Conservation (phyloP, 192 early-diverging fungal genomes). For the Backusella tuberculispora region DNA sequence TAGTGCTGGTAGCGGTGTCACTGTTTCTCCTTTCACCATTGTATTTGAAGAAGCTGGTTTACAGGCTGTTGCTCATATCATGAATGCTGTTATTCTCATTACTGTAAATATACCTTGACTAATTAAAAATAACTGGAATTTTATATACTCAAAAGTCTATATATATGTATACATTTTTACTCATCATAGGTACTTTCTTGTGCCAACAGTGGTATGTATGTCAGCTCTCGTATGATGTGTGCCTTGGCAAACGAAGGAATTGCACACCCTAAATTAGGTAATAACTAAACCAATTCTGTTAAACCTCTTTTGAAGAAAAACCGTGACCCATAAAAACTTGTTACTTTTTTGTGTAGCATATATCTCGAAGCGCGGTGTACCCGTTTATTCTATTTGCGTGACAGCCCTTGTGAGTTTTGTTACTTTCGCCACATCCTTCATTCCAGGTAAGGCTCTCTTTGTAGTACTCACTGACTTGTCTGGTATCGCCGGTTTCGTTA, state of each 20-base stretch:
- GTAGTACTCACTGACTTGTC: constrained; percentile 28
- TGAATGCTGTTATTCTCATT: constrained; percentile 73
- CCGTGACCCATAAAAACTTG: background rate
- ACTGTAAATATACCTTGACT: constrained; percentile 44
- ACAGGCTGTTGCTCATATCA: constrained; percentile 60
- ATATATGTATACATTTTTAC: background rate
- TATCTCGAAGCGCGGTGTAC: constrained; percentile 62
- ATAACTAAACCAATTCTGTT: background rate
- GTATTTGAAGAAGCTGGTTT: constrained; percentile 66
- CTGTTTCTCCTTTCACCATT: constrained; percentile 70
- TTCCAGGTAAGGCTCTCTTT: constrained; percentile 40
- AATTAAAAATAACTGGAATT: too few species aligned
- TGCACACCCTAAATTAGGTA: constrained; percentile 70
- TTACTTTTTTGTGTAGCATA: constrained; percentile 23
- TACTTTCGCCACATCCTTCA: constrained; percentile 38
- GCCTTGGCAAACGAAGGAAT: constrained; percentile 78
- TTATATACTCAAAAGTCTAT: background rate
- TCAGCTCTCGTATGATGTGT: constrained; percentile 78
- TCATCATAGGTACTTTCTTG: constrained; percentile 35
- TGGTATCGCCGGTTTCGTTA: constrained; percentile 46
- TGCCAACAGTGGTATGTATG: constrained; percentile 86
- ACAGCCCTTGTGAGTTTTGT: constrained; percentile 29
- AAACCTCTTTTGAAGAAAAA: constrained; percentile 2
- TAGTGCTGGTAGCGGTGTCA: constrained; percentile 44
- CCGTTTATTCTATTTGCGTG: constrained; percentile 47